phyloP scores from a whole-genome alignment of 148 eudicot species.

The Rhododendron ovatum region DNA sequence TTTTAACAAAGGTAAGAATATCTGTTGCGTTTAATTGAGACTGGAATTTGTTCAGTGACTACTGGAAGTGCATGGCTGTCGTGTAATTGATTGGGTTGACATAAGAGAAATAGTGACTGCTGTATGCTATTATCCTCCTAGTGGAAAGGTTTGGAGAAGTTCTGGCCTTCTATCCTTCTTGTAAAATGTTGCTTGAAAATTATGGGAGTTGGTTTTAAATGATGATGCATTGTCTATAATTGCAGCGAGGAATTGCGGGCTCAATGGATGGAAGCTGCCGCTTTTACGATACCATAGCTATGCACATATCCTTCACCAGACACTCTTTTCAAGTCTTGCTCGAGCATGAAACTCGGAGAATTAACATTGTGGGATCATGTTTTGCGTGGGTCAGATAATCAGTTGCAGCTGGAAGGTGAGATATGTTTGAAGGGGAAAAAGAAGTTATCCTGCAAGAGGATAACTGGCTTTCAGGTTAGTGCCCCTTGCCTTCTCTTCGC shows the following conservation, averaged over 20 bases:
- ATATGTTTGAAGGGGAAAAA: slow-evolving; percentile 42
- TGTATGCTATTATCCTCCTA: slow-evolving; percentile 75
- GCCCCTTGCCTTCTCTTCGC: background rate
- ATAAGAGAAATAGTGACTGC: slow-evolving; percentile 85
- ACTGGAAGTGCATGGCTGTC: slow-evolving; percentile 44
- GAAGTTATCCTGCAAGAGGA: slow-evolving; percentile 52
- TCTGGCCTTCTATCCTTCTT: background rate
- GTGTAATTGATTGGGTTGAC: slow-evolving; percentile 84
- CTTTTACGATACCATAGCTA: slow-evolving; percentile 61
- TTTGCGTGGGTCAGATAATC: slow-evolving; percentile 31
- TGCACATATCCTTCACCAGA: background rate
- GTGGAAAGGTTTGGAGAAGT: slow-evolving; percentile 61
- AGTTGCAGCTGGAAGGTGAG: slow-evolving; percentile 26
- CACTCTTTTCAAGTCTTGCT: background rate
- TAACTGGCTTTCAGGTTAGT: slow-evolving; percentile 74
- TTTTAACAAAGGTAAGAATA: no score
- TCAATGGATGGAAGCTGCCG: slow-evolving; percentile 66
- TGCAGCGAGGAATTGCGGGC: slow-evolving; percentile 69
- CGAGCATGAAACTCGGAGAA: background rate
- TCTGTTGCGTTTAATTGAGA: no score
- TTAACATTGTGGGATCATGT: background rate
- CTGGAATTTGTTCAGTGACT: no score
- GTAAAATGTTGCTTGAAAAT: background rate
- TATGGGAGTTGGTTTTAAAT: background rate
- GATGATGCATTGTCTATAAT: slow-evolving; percentile 9